Conservation (phyloP, 371 early-diverging fungal species). For the Rhizopus sp. region DNA sequence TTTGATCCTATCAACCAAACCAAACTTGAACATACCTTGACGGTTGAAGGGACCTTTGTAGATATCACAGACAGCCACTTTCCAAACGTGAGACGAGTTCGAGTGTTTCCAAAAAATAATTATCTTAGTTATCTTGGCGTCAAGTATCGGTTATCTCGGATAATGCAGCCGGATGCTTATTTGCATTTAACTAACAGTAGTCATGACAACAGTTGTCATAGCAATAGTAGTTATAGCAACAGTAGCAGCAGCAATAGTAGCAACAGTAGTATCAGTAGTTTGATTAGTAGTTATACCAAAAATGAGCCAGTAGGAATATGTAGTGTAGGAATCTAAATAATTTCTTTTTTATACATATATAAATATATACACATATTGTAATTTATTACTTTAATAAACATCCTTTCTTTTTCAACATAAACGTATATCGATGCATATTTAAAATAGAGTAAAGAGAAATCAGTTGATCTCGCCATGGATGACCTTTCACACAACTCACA, state of each 20-base stretch:
- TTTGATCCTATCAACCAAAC: slow-evolving; percentile 36
- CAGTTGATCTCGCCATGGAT: too few species aligned
- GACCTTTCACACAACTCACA: too few species aligned
- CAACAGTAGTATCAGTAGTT: not conserved
- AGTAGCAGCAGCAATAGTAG: not conserved
- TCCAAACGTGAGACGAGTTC: slow-evolving; percentile 33
- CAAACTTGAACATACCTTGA: slow-evolving; percentile 37
- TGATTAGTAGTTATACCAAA: too few species aligned
- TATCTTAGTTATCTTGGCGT: slow-evolving; percentile 43
- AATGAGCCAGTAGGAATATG: too few species aligned
- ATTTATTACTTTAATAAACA: too few species aligned
- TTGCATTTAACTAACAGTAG: slow-evolving; percentile 31
- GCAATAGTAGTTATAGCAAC: slow-evolving; percentile 2
- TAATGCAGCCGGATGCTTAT: slow-evolving; percentile 44
- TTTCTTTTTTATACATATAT: too few species aligned
- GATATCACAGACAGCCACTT: slow-evolving; percentile 38
- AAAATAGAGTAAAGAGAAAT: too few species aligned
- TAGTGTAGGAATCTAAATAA: too few species aligned
- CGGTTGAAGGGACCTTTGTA: slow-evolving; percentile 39
- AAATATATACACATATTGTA: too few species aligned
- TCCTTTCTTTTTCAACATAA: too few species aligned
- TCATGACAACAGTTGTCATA: slow-evolving; percentile 10
- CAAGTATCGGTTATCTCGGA: slow-evolving; percentile 40
- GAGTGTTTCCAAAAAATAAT: slow-evolving; percentile 37
- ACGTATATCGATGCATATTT: too few species aligned